A percentile compares a stretch with the other conserved stretches of the same genome.
Evolutionary conservation across 768 basidiomycete species (phyloP).

Genomic region (Amanita inopinata): DNA sequence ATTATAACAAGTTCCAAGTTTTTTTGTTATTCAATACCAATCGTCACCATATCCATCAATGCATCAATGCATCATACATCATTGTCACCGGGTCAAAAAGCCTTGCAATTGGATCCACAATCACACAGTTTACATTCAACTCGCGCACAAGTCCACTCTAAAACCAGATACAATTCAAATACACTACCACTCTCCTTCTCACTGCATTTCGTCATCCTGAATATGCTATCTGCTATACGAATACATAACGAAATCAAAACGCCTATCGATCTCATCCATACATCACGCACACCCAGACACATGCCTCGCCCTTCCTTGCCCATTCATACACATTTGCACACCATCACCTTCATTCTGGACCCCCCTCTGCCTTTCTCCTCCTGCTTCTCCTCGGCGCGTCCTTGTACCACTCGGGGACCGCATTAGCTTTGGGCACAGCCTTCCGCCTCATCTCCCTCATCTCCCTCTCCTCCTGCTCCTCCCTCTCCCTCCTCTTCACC

Average conservation of each 20-base stretch:
- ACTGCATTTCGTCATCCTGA: too few species aligned
- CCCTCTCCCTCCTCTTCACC: slow-evolving; percentile 34
- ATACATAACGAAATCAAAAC: not conserved
- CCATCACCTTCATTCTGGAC: not conserved
- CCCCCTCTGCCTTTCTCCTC: slow-evolving; percentile 16
- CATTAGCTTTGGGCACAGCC: slow-evolving; percentile 59
- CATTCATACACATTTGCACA: not conserved
- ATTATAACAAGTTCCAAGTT: too few species aligned
- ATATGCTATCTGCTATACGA: not conserved
- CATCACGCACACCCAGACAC: not conserved
- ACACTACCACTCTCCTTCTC: not conserved
- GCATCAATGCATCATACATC: too few species aligned
- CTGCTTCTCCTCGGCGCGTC: slow-evolving; percentile 55
- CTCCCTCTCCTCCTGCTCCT: slow-evolving; percentile 50
- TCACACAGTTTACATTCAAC: too few species aligned
- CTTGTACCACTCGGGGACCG: slow-evolving; percentile 72
- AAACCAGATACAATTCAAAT: too few species aligned
- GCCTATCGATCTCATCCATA: too few species aligned
- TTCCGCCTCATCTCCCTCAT: slow-evolving; percentile 51
- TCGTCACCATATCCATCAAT: too few species aligned
- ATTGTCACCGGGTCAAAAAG: too few species aligned
- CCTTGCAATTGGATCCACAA: too few species aligned
- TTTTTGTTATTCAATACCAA: too few species aligned
- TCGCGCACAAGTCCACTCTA: too few species aligned
- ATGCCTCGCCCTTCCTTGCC: not conserved